A percentile compares a stretch with the other conserved stretches of the same genome.
Evolutionary conservation across 345 rosid genomes (phyloP).

Genomic region (Corchorus olitorius): DNA sequence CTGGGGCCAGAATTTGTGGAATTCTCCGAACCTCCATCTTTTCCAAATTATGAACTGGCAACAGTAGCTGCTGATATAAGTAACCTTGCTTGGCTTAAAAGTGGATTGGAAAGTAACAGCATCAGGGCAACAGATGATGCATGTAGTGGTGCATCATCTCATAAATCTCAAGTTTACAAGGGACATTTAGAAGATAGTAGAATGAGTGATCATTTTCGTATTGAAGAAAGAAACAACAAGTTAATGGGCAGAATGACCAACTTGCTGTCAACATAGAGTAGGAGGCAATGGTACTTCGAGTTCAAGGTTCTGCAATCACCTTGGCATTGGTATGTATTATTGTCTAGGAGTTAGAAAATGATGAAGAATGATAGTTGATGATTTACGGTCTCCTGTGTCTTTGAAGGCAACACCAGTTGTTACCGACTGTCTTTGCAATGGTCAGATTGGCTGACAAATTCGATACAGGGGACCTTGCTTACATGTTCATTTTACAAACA

Average conservation of each 20-base stretch:
- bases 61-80: conserved; percentile 78
- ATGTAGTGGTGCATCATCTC: conserved; percentile 36
- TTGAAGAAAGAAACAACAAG: conserved; percentile 44
- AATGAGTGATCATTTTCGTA: conserved; percentile 33
- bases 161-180: conserved; percentile 31
- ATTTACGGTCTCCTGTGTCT: background rate
- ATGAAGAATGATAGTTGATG: background rate
- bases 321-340: background rate
- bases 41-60: conserved; percentile 77
- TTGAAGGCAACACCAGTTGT: background rate
- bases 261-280: conserved; percentile 20
- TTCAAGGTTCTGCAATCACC: background rate
- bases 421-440: conserved; percentile 7
- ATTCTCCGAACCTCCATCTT: conserved; percentile 54
- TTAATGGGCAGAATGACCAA: conserved; percentile 20
- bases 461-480: background rate
- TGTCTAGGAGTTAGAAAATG: background rate
- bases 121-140: conserved; percentile 48
- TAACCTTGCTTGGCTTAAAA: conserved; percentile 80
- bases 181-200: conserved; percentile 35
- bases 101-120: conserved; percentile 69
- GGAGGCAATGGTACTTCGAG: background rate
- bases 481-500: background rate
- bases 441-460: background rate
- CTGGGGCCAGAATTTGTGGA: conserved; percentile 85